These are phyloP conservation scores for Penicillium sp. DNA, from an alignment of 2,329 filamentous ascomycete species.

Conservation along the genomic window DNA sequence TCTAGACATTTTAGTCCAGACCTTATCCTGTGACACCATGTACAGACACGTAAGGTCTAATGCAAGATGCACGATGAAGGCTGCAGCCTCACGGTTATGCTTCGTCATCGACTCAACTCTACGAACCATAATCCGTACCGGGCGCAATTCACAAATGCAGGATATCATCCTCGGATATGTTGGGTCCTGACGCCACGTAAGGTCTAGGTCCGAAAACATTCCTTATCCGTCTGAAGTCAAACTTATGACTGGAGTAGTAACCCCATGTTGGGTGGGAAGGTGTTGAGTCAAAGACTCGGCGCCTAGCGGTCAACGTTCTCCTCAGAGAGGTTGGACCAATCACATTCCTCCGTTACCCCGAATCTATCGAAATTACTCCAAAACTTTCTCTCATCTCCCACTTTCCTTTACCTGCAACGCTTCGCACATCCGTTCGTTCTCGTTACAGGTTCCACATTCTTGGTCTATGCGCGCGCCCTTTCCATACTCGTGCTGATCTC, in stretches of 20 bases:
- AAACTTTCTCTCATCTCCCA: not conserved
- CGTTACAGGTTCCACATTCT: slow-evolving; percentile 4
- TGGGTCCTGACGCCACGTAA: slow-evolving; percentile 20
- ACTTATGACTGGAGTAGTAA: not conserved
- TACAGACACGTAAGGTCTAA: slow-evolving; percentile 4
- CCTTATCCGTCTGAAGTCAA: slow-evolving; percentile 7
- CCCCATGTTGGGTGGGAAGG: not conserved
- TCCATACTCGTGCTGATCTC: slow-evolving; percentile 5
- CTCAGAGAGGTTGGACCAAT: slow-evolving; percentile 4
- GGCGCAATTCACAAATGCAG: slow-evolving; percentile 12
- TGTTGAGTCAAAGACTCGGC: not conserved
- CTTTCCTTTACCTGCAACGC: not conserved
- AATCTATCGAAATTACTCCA: slow-evolving; percentile 1
- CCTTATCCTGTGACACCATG: slow-evolving; percentile 14
- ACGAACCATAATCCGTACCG: not conserved
- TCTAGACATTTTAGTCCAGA: slow-evolving; percentile 1
- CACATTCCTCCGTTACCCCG: not conserved
- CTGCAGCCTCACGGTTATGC: slow-evolving; percentile 4
- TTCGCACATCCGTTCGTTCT: not conserved
- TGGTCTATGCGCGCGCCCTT: not conserved
- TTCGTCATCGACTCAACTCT: slow-evolving; percentile 4
- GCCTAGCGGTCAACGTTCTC: slow-evolving; percentile 1
- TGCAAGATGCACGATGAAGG: slow-evolving; percentile 2
- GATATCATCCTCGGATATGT: slow-evolving; percentile 12
- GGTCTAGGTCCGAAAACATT: slow-evolving; percentile 19